A percentile compares a stretch with the other conserved stretches of the same genome.
These are phyloP conservation scores for Ogataea saltuana DNA, from an alignment of 805 yeast genomes.

Conservation along the genomic window DNA sequence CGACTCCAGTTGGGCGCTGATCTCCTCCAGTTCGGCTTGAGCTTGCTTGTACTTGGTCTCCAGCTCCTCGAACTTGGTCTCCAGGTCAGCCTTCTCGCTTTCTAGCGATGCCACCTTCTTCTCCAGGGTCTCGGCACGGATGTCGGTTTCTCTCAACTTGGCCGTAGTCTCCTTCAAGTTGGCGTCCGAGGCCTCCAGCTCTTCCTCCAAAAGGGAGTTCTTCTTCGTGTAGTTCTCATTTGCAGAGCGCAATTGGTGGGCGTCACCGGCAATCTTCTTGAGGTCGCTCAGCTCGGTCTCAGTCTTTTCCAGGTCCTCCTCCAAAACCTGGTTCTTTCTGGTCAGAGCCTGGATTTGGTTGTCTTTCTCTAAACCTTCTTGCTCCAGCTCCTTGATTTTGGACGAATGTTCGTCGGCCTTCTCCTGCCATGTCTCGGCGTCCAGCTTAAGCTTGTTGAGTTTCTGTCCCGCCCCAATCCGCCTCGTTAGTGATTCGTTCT, in stretches of 20 bases:
- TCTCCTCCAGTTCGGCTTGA: conserved; percentile 93
- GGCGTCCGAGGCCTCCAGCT: conserved; percentile 85
- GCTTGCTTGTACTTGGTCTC: conserved; percentile 78
- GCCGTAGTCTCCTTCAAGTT: conserved; percentile 91
- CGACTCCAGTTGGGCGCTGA: conserved; percentile 91
- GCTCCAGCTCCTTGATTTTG: conserved; percentile 87
- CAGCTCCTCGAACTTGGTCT: conserved; percentile 87
- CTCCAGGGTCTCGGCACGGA: conserved; percentile 94
- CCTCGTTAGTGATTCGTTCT: background rate
- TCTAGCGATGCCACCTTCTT: conserved; percentile 91
- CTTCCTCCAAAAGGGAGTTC: conserved; percentile 85
- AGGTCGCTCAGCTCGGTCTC: conserved; percentile 73
- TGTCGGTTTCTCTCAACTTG: conserved; percentile 91
- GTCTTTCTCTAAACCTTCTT: conserved; percentile 88
- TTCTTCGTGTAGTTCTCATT: conserved; percentile 91
- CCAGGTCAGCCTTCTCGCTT: conserved; percentile 88
- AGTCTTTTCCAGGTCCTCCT: conserved; percentile 76
- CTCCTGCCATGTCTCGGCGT: conserved; percentile 97
- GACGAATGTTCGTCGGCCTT: conserved; percentile 85
- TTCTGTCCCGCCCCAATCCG: conserved; percentile 46
- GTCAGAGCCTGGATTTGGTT: conserved; percentile 91
- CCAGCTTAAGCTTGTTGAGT: conserved; percentile 84
- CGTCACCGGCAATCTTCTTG: conserved; percentile 87
- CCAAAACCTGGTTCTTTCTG: conserved; percentile 88
- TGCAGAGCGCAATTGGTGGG: conserved; percentile 81